These are phyloP conservation scores for Cercophora samala DNA, from an alignment of 495 filamentous ascomycete genomes.

Conservation along the genomic window DNA sequence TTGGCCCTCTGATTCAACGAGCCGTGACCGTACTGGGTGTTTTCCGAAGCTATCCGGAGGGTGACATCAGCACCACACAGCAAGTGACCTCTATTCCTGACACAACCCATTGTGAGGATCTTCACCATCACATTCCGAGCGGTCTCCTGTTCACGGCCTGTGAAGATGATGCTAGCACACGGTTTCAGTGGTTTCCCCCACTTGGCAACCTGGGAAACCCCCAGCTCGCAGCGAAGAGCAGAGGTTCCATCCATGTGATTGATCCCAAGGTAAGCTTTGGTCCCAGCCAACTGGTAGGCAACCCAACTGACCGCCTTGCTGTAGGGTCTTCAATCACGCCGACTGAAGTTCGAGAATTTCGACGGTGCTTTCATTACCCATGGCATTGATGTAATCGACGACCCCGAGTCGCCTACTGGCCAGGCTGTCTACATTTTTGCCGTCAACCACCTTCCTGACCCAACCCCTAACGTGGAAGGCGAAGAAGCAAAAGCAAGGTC, in stretches of 20 bases:
- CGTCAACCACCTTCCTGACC: constrained; percentile 52
- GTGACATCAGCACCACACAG: constrained; percentile 12
- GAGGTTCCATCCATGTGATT: constrained; percentile 53
- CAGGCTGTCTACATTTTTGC: constrained; percentile 58
- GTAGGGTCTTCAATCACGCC: constrained; percentile 50
- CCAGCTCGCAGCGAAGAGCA: constrained; percentile 25
- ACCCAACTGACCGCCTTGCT: not conserved
- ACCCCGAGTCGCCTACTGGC: constrained; percentile 40
- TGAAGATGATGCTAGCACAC: constrained; percentile 43
- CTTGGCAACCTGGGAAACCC: constrained; percentile 42
- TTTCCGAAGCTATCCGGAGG: constrained; percentile 25
- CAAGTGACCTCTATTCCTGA: constrained; percentile 44
- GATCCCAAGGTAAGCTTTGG: constrained; percentile 45
- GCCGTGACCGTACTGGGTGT: constrained; percentile 23
- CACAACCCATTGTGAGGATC: constrained; percentile 57
- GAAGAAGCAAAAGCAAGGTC: constrained; percentile 30
- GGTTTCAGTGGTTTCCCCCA: constrained; percentile 57
- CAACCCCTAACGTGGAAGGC: constrained; percentile 19
- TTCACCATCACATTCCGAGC: constrained; percentile 53
- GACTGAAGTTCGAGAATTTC: constrained; percentile 52
- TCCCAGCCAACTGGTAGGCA: not conserved
- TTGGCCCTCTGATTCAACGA: constrained; percentile 14
- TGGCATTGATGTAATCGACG: constrained; percentile 56
- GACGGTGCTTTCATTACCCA: constrained; percentile 55
- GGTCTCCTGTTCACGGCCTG: constrained; percentile 57